Evolutionary conservation across 352 stramenopile genomes (phyloP).

Genomic region (Globisporangium paroecandrum): DNA sequence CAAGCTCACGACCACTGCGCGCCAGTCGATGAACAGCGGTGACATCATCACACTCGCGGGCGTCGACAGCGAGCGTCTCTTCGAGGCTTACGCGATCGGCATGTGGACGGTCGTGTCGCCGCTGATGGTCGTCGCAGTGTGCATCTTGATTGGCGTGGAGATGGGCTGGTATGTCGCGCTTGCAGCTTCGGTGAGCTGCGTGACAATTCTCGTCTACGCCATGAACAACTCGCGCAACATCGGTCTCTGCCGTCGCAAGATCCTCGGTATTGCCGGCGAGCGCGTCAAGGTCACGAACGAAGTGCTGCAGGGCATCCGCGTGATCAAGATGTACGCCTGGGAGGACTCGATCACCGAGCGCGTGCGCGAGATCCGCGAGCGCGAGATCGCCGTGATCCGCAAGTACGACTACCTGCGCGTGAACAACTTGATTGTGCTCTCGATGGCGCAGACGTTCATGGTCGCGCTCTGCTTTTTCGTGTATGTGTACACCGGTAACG

Average conservation of each 20-base stretch:
- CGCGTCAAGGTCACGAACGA: slow-evolving; percentile 90
- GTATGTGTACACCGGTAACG: slow-evolving; percentile 65
- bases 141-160: slow-evolving; percentile 43
- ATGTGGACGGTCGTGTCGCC: slow-evolving; percentile 48
- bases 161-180: slow-evolving; percentile 31
- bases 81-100: slow-evolving; percentile 43
- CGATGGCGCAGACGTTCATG: slow-evolving; percentile 86
- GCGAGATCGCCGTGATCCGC: slow-evolving; percentile 32
- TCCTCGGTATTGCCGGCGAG: slow-evolving; percentile 32
- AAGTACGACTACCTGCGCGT: slow-evolving; percentile 33
- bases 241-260: slow-evolving; percentile 29
- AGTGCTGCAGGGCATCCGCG: slow-evolving; percentile 80
- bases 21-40: slow-evolving; percentile 42
- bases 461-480: slow-evolving; percentile 86
- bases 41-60: slow-evolving; percentile 58
- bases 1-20: slow-evolving; percentile 36
- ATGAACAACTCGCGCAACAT: slow-evolving; percentile 31
- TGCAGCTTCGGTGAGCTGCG: slow-evolving; percentile 14
- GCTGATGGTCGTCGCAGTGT: slow-evolving; percentile 34
- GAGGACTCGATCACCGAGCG: slow-evolving; percentile 32
- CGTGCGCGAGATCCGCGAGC: slow-evolving; percentile 27
- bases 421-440: slow-evolving; percentile 39
- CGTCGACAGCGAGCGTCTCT: slow-evolving; percentile 49
- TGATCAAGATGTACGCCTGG: slow-evolving; percentile 86
- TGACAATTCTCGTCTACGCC: slow-evolving; percentile 25